Evolutionary conservation across 2,329 filamentous ascomycete species (phyloP).

Genomic region (Colletotrichum sp.): DNA sequence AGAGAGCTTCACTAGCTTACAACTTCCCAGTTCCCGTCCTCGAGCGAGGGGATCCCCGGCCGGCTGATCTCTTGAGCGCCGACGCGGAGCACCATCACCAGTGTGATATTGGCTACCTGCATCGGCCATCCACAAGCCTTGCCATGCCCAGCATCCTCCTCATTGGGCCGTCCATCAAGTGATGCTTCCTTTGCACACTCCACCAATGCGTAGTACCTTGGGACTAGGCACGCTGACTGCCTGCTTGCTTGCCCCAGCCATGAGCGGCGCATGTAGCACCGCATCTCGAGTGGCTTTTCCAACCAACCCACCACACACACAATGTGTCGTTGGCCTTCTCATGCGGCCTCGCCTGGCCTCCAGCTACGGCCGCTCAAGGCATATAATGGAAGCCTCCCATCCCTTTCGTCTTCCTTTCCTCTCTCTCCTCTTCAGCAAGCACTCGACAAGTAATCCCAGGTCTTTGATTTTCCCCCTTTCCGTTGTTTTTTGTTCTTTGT

Average conservation of each 20-base stretch:
- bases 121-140: constrained; percentile 20
- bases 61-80: constrained; percentile 11
- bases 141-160: background rate
- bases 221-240: background rate
- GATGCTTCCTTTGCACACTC: constrained; percentile 11
- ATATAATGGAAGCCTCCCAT: constrained; percentile 37
- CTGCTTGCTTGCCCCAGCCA: constrained; percentile 4
- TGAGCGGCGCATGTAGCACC: constrained; percentile 12
- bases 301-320: constrained; percentile 1
- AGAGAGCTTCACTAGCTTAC: background rate
- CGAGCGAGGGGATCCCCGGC: constrained; percentile 9
- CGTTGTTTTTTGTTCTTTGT: constrained; percentile 41
- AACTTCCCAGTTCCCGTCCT: background rate
- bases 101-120: constrained; percentile 21
- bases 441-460: constrained; percentile 57
- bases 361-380: constrained; percentile 9
- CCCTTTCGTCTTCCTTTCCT: constrained; percentile 43
- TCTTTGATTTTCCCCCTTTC: constrained; percentile 51
- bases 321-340: constrained; percentile 1
- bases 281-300: constrained; percentile 13
- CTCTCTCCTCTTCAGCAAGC: constrained; percentile 69
- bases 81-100: constrained; percentile 15
- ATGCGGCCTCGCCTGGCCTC: constrained; percentile 12
- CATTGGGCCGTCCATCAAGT: constrained; percentile 17
- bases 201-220: background rate